A percentile compares a stretch with the other conserved stretches of the same genome.
Evolutionary conservation across 202 grass and related monocot species (phyloP).

Genomic region (Cymbopogon flexuosus): DNA sequence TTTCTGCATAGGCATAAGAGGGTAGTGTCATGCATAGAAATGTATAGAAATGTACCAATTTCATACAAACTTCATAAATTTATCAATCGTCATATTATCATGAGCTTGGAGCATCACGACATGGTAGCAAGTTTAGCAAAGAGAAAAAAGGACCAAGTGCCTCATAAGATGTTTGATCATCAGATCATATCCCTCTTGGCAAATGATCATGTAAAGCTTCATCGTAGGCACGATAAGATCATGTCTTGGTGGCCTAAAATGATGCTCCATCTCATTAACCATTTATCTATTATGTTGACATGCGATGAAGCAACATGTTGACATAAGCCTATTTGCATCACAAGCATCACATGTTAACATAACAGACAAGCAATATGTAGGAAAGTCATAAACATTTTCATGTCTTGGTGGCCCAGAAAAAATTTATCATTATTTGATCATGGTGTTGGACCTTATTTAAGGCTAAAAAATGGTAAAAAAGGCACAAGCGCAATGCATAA

Average conservation of each 20-base stretch:
- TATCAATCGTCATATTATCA: neutral
- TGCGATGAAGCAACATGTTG: too few relatives aligned
- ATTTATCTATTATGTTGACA: too few relatives aligned
- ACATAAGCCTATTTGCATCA: neutral
- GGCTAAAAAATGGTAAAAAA: neutral
- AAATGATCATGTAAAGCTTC: too few relatives aligned
- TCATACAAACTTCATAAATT: neutral
- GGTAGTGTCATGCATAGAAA: neutral
- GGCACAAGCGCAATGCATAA: neutral
- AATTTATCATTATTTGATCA: neutral
- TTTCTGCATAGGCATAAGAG: too few relatives aligned
- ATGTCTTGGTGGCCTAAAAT: too few relatives aligned
- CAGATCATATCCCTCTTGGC: too few relatives aligned
- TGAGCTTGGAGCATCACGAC: neutral
- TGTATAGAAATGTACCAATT: neutral
- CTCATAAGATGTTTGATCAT: neutral
- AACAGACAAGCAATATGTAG: neutral
- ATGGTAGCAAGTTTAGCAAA: neutral
- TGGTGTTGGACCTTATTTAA: too few relatives aligned
- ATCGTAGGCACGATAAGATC: too few relatives aligned
- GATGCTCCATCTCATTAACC: too few relatives aligned
- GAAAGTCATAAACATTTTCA: neutral
- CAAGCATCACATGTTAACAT: neutral
- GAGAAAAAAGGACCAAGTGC: neutral
- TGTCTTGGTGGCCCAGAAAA: neutral